Evolutionary conservation across 345 rosid species (phyloP).

Genomic region (Crucihimalaya himalaica): DNA sequence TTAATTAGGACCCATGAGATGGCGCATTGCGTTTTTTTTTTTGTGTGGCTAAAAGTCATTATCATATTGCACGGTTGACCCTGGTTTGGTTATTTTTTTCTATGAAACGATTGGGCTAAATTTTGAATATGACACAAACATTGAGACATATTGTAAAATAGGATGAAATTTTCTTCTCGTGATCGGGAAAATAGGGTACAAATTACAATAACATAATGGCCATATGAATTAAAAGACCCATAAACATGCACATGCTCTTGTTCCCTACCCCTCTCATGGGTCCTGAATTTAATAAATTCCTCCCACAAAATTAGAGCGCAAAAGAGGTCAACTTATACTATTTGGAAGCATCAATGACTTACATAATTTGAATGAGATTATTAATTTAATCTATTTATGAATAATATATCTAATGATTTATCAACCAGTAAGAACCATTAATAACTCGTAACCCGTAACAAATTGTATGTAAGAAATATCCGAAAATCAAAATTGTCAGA

Average conservation of each 20-base stretch:
- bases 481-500: neutral
- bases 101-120: slow-evolving; percentile 11
- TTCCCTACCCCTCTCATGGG: slow-evolving; percentile 38
- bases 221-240: slow-evolving; percentile 35
- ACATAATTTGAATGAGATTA: neutral
- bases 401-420: neutral
- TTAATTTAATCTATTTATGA: neutral
- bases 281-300: slow-evolving; percentile 32
- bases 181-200: slow-evolving; percentile 35
- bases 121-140: slow-evolving; percentile 32
- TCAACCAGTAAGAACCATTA: slow-evolving; percentile 17
- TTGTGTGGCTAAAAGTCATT: slow-evolving; percentile 21
- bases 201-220: slow-evolving; percentile 32
- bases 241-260: slow-evolving; percentile 44
- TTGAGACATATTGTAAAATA: slow-evolving; percentile 24
- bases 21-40: neutral
- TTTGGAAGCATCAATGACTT: slow-evolving; percentile 27
- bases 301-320: slow-evolving; percentile 40
- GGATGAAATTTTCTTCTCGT: slow-evolving; percentile 24
- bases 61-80: slow-evolving; percentile 38
- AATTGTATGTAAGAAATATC: neutral
- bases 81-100: neutral
- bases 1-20: slow-evolving; percentile 11
- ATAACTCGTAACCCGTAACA: neutral
- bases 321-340: slow-evolving; percentile 21